Evolutionary conservation across 768 basidiomycete species (phyloP).

Genomic region (Rhizopogon rudus): DNA sequence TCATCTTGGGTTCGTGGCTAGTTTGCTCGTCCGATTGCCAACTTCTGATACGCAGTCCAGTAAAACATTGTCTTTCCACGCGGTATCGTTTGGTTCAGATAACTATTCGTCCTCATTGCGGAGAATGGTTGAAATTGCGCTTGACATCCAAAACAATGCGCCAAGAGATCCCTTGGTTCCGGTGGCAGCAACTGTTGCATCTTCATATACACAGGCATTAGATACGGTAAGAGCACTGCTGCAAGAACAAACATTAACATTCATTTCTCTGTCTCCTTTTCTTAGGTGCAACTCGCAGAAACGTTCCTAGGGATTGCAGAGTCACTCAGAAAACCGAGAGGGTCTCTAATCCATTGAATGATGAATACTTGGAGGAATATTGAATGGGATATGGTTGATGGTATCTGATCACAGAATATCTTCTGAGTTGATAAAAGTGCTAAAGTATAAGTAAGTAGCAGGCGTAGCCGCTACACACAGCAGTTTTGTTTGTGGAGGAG

Average conservation of each 20-base stretch:
- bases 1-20: constrained; percentile 36
- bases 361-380: neutral
- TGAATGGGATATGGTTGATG: neutral
- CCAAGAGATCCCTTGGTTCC: constrained; percentile 37
- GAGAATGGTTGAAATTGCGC: constrained; percentile 50
- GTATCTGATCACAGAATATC: no score
- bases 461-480: no score
- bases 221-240: constrained; percentile 37
- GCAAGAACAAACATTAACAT: no score
- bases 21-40: neutral
- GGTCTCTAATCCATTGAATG: constrained; percentile 34
- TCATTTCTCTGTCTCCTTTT: neutral
- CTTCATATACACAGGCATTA: constrained; percentile 45
- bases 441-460: no score
- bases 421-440: no score
- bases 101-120: constrained; percentile 24
- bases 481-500: no score
- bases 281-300: constrained; percentile 48
- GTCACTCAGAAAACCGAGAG: constrained; percentile 52
- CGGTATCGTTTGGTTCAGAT: constrained; percentile 49
- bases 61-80: constrained; percentile 52
- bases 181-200: constrained; percentile 27
- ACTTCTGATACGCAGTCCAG: constrained; percentile 22
- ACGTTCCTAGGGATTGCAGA: constrained; percentile 57
- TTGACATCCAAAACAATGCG: constrained; percentile 38